Evolutionary conservation across 164 flowering plant species (phyloP).

Genomic region (Hamamelis virginiana): DNA sequence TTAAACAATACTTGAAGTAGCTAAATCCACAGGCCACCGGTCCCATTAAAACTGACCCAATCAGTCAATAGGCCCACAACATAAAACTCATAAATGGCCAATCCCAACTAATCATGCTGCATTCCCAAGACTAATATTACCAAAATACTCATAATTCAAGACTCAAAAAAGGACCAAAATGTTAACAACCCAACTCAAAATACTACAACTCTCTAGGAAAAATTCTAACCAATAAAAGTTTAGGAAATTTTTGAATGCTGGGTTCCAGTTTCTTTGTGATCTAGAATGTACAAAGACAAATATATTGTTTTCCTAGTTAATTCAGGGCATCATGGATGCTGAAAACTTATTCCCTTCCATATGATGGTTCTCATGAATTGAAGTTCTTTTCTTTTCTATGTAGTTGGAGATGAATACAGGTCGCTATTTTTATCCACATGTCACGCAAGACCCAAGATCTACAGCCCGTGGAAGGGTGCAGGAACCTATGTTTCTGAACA

Average conservation of each 20-base stretch:
- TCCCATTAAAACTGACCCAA: background rate
- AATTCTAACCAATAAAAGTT: background rate
- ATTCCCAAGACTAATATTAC: background rate
- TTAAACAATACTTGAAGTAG: background rate
- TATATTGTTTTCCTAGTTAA: background rate
- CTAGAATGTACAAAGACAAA: background rate
- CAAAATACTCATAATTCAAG: background rate
- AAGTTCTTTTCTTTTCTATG: background rate
- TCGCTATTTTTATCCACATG: conserved; percentile 25
- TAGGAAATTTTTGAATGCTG: no score
- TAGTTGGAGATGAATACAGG: conserved; percentile 27
- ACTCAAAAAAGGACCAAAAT: background rate
- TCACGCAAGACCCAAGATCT: conserved; percentile 23
- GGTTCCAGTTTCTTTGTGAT: no score
- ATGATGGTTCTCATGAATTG: background rate
- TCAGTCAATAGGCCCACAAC: background rate
- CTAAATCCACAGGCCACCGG: background rate
- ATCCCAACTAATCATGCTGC: background rate
- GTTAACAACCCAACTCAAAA: no score
- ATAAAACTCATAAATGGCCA: background rate
- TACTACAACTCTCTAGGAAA: background rate
- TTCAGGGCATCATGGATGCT: background rate
- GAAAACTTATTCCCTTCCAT: background rate
- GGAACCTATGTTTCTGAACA: conserved; percentile 25
- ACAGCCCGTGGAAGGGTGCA: conserved; percentile 21